Conservation (phyloP, 257 asterid species). For the Solanum chiquidenum region DNA sequence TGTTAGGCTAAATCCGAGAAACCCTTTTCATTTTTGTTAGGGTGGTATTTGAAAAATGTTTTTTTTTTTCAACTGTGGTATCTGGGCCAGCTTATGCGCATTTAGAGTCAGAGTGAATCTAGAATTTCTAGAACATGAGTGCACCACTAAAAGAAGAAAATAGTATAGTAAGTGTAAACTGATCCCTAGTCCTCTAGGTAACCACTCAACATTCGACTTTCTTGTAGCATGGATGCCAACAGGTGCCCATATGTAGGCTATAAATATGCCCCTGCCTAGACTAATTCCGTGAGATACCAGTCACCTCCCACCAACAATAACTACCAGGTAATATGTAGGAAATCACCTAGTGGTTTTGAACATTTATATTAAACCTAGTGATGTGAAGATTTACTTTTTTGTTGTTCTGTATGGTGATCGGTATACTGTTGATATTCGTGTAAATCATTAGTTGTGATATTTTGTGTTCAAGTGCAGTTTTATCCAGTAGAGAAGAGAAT, state of each 20-base stretch:
- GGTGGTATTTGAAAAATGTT: not conserved
- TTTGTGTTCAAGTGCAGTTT: constrained; percentile 34
- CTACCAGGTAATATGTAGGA: not conserved
- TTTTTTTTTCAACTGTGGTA: not conserved
- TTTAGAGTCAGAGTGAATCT: not conserved
- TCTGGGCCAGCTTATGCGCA: not conserved
- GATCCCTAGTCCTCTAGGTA: not conserved
- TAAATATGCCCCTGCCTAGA: not conserved
- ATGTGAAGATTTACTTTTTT: not conserved
- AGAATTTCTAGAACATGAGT: not conserved
- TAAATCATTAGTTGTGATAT: not conserved
- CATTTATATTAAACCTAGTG: not conserved
- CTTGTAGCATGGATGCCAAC: not conserved
- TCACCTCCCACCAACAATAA: not conserved
- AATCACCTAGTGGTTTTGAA: not conserved
- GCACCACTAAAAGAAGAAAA: not conserved
- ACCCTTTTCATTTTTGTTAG: not conserved
- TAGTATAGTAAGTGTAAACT: not conserved
- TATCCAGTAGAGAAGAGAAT: constrained; percentile 70
- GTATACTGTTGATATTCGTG: not conserved
- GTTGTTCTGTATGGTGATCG: not conserved
- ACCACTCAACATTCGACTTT: not conserved
- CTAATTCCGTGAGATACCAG: not conserved
- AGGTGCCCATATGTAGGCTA: not conserved
- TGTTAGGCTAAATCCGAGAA: not conserved